Conservation (phyloP, 371 early-diverging fungal species). For the Mortierella sp. region DNA sequence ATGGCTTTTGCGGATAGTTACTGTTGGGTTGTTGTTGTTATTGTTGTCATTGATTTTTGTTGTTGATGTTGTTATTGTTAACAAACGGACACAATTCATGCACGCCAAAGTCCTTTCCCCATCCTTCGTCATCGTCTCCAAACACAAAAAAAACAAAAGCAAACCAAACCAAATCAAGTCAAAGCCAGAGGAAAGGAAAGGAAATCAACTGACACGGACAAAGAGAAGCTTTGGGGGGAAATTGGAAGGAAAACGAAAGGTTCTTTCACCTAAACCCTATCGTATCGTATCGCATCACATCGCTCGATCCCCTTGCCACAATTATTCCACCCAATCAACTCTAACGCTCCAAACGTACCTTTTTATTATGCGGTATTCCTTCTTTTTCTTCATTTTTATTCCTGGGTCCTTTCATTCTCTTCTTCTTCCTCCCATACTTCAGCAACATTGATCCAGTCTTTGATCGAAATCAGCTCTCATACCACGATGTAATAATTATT, state of each 20-base stretch:
- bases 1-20: neutral
- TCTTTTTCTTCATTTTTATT: neutral
- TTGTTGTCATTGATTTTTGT: neutral
- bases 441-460: neutral
- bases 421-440: neutral
- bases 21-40: no score
- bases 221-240: conserved; percentile 11
- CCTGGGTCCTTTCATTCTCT: neutral
- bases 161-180: conserved; percentile 5
- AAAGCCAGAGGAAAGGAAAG: neutral
- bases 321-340: neutral
- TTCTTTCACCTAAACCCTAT: neutral
- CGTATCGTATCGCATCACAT: conserved; percentile 1
- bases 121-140: conserved; percentile 6
- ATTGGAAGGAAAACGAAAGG: neutral
- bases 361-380: neutral
- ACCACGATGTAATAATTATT: neutral
- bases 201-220: conserved; percentile 10
- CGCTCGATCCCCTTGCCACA: conserved; percentile 5
- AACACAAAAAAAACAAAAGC: neutral
- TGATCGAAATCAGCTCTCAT: no score
- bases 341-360: neutral
- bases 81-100: conserved; percentile 1
- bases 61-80: neutral
- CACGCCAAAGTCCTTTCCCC: conserved; percentile 13